These are phyloP conservation scores for Suillus decipiens DNA, from an alignment of 768 basidiomycete species.

Conservation along the genomic window DNA sequence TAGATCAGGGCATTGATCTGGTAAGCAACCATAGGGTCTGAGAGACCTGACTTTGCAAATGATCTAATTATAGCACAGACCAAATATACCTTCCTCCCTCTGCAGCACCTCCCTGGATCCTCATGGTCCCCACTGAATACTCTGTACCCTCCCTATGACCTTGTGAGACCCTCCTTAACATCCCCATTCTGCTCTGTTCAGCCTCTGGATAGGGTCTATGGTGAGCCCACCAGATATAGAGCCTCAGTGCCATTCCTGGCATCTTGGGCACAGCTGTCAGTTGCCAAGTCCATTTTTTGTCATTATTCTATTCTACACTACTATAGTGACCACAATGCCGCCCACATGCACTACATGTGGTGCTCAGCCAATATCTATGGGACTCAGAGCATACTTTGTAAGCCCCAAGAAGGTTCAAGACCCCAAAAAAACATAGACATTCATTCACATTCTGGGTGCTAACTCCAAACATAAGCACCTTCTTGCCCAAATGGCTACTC, in stretches of 20 bases:
- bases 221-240: background rate
- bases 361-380: constrained; percentile 1
- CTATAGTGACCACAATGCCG: background rate
- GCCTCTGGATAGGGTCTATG: background rate
- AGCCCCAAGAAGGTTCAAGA: constrained; percentile 21
- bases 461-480: background rate
- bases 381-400: constrained; percentile 22
- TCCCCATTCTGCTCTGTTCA: background rate
- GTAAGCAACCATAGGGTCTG: background rate
- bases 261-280: background rate
- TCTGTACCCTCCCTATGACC: background rate
- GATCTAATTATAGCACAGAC: background rate
- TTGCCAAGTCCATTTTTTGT: background rate
- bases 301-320: background rate
- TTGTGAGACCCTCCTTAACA: background rate
- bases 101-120: background rate
- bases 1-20: no score
- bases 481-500: background rate
- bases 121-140: background rate
- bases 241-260: background rate
- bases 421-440: constrained; percentile 10
- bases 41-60: background rate
- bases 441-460: constrained; percentile 1
- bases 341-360: background rate
- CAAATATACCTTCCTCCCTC: background rate